Conservation (phyloP, 192 early-diverging fungal species). For the Coemansia erecta region DNA sequence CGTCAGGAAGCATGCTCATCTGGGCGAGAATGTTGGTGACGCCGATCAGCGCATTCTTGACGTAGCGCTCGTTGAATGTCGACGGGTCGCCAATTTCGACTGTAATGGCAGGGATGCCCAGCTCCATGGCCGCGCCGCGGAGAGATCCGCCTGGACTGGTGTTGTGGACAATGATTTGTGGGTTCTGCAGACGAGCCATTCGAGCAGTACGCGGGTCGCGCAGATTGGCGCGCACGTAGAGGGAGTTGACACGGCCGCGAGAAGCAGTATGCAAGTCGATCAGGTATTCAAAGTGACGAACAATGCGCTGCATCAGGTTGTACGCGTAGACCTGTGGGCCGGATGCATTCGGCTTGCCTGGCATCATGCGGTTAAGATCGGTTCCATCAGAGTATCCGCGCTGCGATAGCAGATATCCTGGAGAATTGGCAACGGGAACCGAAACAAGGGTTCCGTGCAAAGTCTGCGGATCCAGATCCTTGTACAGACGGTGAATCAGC, state of each 20-base stretch:
- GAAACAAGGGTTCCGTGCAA: conserved; percentile 85
- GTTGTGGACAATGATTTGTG: conserved; percentile 78
- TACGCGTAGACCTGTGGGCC: conserved; percentile 81
- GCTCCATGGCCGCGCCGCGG: conserved; percentile 71
- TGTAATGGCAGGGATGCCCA: conserved; percentile 80
- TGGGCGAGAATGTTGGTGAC: conserved; percentile 63
- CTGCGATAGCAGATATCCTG: conserved; percentile 74
- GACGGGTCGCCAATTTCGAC: conserved; percentile 92
- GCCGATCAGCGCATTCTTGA: conserved; percentile 62
- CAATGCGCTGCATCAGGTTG: conserved; percentile 76
- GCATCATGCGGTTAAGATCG: conserved; percentile 85
- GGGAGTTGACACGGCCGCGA: conserved; percentile 80
- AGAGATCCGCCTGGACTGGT: conserved; percentile 71
- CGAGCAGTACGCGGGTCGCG: conserved; percentile 66
- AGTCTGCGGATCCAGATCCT: conserved; percentile 68
- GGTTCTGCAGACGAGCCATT: conserved; percentile 85
- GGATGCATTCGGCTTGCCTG: conserved; percentile 73
- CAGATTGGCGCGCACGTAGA: conserved; percentile 87
- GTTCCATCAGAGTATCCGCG: conserved; percentile 85
- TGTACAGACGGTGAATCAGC: conserved; percentile 81
- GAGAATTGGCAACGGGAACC: conserved; percentile 83
- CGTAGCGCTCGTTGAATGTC: conserved; percentile 80
- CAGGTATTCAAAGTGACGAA: conserved; percentile 77
- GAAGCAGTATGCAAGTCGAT: conserved; percentile 89
- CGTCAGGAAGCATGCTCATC: conserved; percentile 63